Evolutionary conservation across 2,329 filamentous ascomycete species (phyloP), one percentile per base, ranked within the genome.

Genomic region (Xenoacremonium recifei): DNA sequence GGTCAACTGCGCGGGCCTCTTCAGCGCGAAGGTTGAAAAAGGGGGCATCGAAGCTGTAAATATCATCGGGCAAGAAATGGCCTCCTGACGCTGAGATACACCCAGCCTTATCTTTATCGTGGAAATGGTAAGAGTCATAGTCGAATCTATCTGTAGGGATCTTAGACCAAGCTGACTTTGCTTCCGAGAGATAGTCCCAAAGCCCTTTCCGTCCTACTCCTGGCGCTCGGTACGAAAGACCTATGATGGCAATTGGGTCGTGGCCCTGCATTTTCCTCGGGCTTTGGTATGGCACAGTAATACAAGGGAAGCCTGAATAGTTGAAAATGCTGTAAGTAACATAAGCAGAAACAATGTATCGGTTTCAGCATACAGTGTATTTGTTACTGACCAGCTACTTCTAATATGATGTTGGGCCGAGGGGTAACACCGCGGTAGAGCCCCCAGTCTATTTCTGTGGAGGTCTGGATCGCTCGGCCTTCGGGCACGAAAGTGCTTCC

Each of bases 61-160:
- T 46, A 25, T 56, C 52, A 10, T 46, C 48, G 13, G 48, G 50
- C 21, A 59, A 42, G 35, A 59, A 58, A 16, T 57, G 47, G 1
- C 47, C 57, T 18, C 52, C 52, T 6, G 39, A 21, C 6, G 40
- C 37, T 10, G 41, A 18, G 18, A 47, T 32, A 7, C 30, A 35
- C 13, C 45, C 45, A 6, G 45, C 32, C 23, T 47, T 47, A 12
- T 47, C 41, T 21, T 34, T 20, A 21, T 39, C 38, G 5, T 65
- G 62, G 35, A 69, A 61, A 38, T 67, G 58, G 47, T 65, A 59
- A 31, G 42, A 64, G 47, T 52, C 61, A 47, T 60, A 64, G 48
- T 71, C 69, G 60, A 76, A 77, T 23, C 74, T 62, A 39, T 68
- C 62, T 44, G 66, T 55, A 11, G 68, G 68, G 2, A 69, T 58